These are phyloP conservation scores for Uronychia binucleata DNA, from an alignment of 73 alveolate species.

Conservation along the genomic window DNA sequence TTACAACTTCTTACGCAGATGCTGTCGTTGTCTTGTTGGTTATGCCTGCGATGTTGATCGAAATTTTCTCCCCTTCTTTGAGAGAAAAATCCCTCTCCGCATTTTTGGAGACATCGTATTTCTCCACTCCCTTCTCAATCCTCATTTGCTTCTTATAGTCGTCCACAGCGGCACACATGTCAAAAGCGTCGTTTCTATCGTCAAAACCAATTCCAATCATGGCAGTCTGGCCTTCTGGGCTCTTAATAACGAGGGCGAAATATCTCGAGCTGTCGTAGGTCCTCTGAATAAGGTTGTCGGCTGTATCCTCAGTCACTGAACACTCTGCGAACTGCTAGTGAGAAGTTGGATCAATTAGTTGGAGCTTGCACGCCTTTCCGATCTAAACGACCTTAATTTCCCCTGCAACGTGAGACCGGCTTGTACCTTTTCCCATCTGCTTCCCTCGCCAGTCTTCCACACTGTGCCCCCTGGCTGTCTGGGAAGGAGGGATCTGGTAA, in stretches of 20 bases:
- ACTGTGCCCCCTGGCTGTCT: constrained; percentile 63
- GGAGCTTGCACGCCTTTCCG: constrained; percentile 14
- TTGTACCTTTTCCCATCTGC: constrained; percentile 58
- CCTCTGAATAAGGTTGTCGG: constrained; percentile 37
- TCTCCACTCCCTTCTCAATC: constrained; percentile 34
- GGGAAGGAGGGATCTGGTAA: constrained; percentile 63
- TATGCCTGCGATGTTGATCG: constrained; percentile 48
- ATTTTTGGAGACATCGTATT: not conserved
- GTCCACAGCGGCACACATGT: constrained; percentile 46
- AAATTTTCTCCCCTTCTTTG: constrained; percentile 63
- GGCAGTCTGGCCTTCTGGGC: constrained; percentile 33
- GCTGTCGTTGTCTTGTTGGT: constrained; percentile 13
- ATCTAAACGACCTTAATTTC: constrained; percentile 24
- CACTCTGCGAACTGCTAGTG: constrained; percentile 24
- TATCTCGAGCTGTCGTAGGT: constrained; percentile 36
- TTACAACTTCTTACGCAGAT: not conserved
- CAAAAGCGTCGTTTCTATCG: constrained; percentile 71
- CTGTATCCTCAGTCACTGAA: constrained; percentile 9
- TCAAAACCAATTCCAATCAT: constrained; percentile 54
- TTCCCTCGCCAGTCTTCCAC: constrained; percentile 80
- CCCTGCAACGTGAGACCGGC: not conserved
- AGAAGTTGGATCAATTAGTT: constrained; percentile 21
- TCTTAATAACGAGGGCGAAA: constrained; percentile 22
- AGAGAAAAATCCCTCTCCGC: constrained; percentile 46
- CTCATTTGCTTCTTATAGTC: constrained; percentile 49